These are phyloP conservation scores for Zygosaccharomyces siamensis DNA, from an alignment of 805 yeast genomes.

Conservation along the genomic window DNA sequence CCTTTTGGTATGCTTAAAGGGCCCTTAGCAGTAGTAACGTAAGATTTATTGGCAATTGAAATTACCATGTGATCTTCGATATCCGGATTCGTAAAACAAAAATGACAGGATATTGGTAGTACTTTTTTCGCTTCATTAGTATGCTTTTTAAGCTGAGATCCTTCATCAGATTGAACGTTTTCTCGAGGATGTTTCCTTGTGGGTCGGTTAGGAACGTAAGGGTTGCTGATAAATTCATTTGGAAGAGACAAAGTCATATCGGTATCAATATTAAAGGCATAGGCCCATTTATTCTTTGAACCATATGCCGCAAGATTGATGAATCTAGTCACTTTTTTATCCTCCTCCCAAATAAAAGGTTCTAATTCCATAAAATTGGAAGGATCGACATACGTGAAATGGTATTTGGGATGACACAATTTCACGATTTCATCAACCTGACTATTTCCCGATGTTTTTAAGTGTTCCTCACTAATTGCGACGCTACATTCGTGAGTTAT, in stretches of 20 bases:
- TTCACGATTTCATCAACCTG: conserved; percentile 45
- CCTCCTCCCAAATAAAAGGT: conserved; percentile 54
- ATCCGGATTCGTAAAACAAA: conserved; percentile 76
- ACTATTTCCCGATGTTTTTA: conserved; percentile 42
- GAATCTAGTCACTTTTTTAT: conserved; percentile 49
- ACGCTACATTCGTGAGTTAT: conserved; percentile 60
- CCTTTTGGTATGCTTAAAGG: conserved; percentile 59
- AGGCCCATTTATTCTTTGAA: conserved; percentile 59
- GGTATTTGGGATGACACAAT: conserved; percentile 55
- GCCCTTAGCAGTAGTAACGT: conserved; percentile 79
- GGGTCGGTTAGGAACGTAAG: conserved; percentile 19
- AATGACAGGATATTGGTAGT: conserved; percentile 64
- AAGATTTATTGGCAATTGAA: conserved; percentile 61
- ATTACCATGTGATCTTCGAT: conserved; percentile 76
- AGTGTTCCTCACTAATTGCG: conserved; percentile 43
- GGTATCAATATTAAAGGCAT: conserved; percentile 54
- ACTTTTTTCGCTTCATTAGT: conserved; percentile 40
- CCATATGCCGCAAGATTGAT: conserved; percentile 61
- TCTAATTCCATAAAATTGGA: conserved; percentile 50
- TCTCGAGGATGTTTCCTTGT: conserved; percentile 10
- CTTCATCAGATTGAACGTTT: not conserved
- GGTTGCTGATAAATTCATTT: conserved; percentile 31
- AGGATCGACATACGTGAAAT: conserved; percentile 44
- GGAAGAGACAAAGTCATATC: conserved; percentile 30
- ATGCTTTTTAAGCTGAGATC: conserved; percentile 2